Evolutionary conservation across 257 asterid genomes (phyloP), one percentile per base, ranked within the genome.

Genomic region (Solanum phureja): DNA sequence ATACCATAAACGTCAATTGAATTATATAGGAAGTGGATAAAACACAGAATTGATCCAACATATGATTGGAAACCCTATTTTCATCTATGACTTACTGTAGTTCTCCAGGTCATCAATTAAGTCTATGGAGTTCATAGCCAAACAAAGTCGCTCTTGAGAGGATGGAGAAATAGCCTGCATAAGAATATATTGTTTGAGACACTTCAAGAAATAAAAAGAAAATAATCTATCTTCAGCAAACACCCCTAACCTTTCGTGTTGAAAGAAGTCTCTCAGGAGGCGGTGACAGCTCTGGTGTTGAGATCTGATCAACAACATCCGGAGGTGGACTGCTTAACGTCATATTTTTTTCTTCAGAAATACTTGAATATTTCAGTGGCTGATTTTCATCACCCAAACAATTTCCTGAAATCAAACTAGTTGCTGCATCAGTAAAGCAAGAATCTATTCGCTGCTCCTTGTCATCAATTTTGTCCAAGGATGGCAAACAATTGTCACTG

Each of bases 101-200:
- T 71, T 87, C 64, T 89, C 92, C 12, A 71, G 62, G 77, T 88
- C 89, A 49, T 88, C 90, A 86, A 87, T 72, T 14, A 90, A 85
- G 85, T 92, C 93, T 85, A 88, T 86, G 86, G 94, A 93, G 86
- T 87, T 92, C 95, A 94, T 91, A 11, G 91, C 90, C 91, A 91
- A 88, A 83, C 94, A 91, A 87, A 93, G 79, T 62, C 86, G 90
- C 91, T 94, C 97, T 90, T 92, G 93, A 86, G 98, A 92, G 85
- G 93, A 91, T 88, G 99, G 98, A 90, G 98, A 90, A 75, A 94
- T 90, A 76, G 92, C 96, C 98, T 96, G 95, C 89, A 90, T 40
- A 90, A 76, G 58, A 91, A 77, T 31, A 72, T 62, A 40, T 83
- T 35, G 44, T 64, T 86, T 58, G 24, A 91, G 83, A 75, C 60